Evolutionary conservation across 225 moss, liverwort and hornwort genomes (phyloP), one percentile per base, ranked within the genome.

Genomic region (Anthoceros angustus): DNA sequence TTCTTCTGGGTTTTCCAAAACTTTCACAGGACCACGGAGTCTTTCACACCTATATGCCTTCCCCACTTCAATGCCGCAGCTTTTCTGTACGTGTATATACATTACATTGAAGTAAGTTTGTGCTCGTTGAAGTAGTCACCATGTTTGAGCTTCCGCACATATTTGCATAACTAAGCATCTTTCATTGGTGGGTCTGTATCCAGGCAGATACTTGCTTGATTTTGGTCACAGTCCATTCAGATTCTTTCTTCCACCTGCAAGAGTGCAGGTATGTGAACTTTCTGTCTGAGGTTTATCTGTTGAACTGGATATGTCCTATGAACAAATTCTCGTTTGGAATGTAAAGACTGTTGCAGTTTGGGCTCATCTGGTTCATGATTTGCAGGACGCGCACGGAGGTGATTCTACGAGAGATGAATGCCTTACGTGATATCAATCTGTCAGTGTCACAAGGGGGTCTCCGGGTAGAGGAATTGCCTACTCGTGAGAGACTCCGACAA

Each of bases 41-140:
- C 98, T 41, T 98, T 98, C 75, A 89, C 89, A 25, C 98, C 98
- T 12, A 86, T 98, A 62, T 98, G 98, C 70, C 81, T 98, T 64
- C 98, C 98, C 66, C 87, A 85, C 74, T 98, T 86, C 64, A 87
- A 98, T 71, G 80, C 92, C 66, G 72, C 92, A 50, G 98, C 92
- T 70, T 98, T 98, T 75, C 82, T 98, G 72, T 89, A 98, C 71
- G 98, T 92, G 24, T 98, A 98, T 72, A 92, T 98, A 75, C 98
- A 98, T 78, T 98, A 98, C 63, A 79, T 98, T 62, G 83, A 92
- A 83, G 94, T 95, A 77, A 78, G 87, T 80, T 67, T 62, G 10
- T 25, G 32, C 32, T 1, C 4, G 32, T 32, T 32, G 32, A 4
- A 32, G 2, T 32, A 32, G 32, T 32, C 32, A 32, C 32, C 32